Base-by-base conservation (phyloP, 371 early-diverging fungal genomes). In the Apophysomyces trapeziformis region DNA sequence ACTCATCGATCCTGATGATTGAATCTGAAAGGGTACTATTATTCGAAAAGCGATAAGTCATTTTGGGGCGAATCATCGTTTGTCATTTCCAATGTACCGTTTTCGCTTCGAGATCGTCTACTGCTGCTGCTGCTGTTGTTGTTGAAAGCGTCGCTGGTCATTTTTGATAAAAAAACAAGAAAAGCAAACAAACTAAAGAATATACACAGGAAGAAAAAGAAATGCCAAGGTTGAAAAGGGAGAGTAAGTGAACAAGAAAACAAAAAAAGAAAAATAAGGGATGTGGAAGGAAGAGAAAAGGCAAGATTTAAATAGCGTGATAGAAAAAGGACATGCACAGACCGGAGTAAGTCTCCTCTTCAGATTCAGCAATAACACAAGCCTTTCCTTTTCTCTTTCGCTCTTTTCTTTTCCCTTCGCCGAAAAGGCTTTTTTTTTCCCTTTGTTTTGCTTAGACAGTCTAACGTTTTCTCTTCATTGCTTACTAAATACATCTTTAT, bases 21-120 rank as follows among this genome's bases (percentile, higher is more conserved):
- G 70, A 13, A 70, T 65, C 61, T 74, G 69, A 60, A 68, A 71
- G 37, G 68, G 71, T 18, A 54, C 68, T 71, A 18, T 50, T 16
- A 0, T 36, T 60, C 37, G 12, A 38, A 43, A 44, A 64, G 58
- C 14, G 9, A 58, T 16, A 38, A 38, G 26, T 11, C 50, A 38
- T 39, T 26, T 26, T 3, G 1, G 58, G 41, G 39, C 47, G 57
- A 58, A 41, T 11, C 36, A 21, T 57, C 6, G 6, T 57, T n/a
- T 16, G 9, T 46, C n/a, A 11, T 7, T 47, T n/a, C 47, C 47
- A 47, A 47, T n/a, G 47, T 64, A 64, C 64, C 64, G 6, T 57
- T 26, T 57, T 39, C 64, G 38, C 57, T 57, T 12, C 64, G 56
- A 39, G 64, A 64, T 64, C 64, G 56, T 64, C 57, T n/a, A 61